These are phyloP conservation scores for Pythium dissimile DNA, from an alignment of 352 stramenopile genomes.

Conservation along the genomic window DNA sequence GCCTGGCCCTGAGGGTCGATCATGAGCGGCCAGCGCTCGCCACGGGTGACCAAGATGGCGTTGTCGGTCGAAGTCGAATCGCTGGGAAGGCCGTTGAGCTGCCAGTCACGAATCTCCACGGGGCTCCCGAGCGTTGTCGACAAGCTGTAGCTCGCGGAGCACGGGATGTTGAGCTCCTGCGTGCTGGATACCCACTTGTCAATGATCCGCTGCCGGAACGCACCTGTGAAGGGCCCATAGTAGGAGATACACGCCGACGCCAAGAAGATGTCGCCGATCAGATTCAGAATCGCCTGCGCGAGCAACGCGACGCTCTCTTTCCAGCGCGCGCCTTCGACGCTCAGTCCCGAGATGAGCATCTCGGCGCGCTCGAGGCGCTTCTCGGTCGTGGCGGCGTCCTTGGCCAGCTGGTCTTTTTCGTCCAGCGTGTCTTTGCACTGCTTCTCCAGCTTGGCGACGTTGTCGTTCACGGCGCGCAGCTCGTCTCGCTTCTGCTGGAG, in stretches of 20 bases:
- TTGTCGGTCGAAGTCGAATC: constrained; percentile 93
- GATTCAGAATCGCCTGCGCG: constrained; percentile 61
- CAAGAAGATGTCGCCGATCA: constrained; percentile 93
- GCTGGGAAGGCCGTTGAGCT: constrained; percentile 89
- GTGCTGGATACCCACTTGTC: constrained; percentile 66
- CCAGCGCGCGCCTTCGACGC: constrained; percentile 91
- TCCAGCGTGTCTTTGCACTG: constrained; percentile 89
- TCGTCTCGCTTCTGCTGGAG: constrained; percentile 88
- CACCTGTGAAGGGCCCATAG: constrained; percentile 92
- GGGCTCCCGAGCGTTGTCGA: constrained; percentile 80
- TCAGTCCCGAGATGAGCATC: constrained; percentile 89
- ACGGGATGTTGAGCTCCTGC: constrained; percentile 67
- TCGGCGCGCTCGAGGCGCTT: constrained; percentile 88
- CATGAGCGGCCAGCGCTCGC: constrained; percentile 92
- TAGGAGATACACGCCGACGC: constrained; percentile 92
- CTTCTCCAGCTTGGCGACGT: constrained; percentile 84
- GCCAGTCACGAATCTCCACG: constrained; percentile 92
- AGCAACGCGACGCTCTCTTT: constrained; percentile 87
- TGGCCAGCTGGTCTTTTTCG: constrained; percentile 90
- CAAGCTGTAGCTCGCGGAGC: constrained; percentile 67
- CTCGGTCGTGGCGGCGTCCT: constrained; percentile 84
- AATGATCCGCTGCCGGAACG: constrained; percentile 79
- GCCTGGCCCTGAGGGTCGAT: constrained; percentile 93
- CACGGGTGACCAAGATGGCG: constrained; percentile 88
- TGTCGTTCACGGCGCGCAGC: constrained; percentile 87